Base-by-base conservation (phyloP, 1,284 basidiomycete genomes). In the Pseudomicrostroma phylloplanum region DNA sequence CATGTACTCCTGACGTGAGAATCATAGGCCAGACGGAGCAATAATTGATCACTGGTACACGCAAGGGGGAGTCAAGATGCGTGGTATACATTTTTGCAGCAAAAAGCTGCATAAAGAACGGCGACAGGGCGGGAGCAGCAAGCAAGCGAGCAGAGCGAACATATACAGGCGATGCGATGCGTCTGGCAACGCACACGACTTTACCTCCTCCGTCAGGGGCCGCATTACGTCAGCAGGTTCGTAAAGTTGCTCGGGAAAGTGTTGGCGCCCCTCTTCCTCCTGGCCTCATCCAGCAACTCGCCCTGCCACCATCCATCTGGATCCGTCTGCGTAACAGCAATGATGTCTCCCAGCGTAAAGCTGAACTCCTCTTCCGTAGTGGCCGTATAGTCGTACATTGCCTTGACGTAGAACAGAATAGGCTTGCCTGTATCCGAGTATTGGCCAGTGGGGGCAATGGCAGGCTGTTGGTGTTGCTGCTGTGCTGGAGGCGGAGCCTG, bases 301-400 rank as follows among this genome's bases (percentile, higher is more conserved):
- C 90, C 89, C 59, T 87, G 89, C 92, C 91, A 94, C 92, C 92
- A 94, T 0, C 91, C 91, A 72, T 96, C 92, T 67, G 93, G 89
- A 12, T 91, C 91, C 15, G 90, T 92, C 51, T 87, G 84, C 1
- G 90, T 93, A 3, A 94, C 91, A 9, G 91, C 92, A 72, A 96
- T 93, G 66, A 94, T 89, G 79, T 94, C 92, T 6, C 89, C 90
- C 23, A 86, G 83, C 74, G 91, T 90, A 85, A 94, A 93, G 79
- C 80, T 93, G 89, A 81, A 79, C 25, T 93, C 91, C 77, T 91
- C 89, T 2, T 88, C 86, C 65, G 90, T 90, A 19, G 89, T 87
- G 23, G 92, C 92, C 15, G 82, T 81, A 74, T 96, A 96, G 78
- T 96, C 91, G 79, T 92, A 96, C 72, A 96, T 80, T 41, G 93